phyloP scores from a whole-genome alignment of 768 basidiomycete species.

The Grammothele lineata region DNA sequence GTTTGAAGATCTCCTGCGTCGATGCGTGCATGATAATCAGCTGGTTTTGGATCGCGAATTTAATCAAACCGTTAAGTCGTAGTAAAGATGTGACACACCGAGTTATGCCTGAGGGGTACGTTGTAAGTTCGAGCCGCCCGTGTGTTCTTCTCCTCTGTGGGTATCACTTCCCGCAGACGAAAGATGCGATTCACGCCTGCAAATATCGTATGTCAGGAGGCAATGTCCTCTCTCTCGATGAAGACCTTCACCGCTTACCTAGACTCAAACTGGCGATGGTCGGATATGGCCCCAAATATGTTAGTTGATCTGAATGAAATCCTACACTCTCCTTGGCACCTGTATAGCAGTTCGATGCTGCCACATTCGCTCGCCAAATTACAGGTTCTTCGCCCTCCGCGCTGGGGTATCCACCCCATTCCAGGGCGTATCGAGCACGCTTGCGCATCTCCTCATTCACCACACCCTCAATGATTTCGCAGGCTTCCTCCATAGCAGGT shows the following conservation, averaged over 20 bases:
- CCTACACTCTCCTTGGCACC: conserved; percentile 82
- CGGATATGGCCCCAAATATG: conserved; percentile 78
- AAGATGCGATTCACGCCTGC: conserved; percentile 67
- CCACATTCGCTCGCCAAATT: conserved; percentile 78
- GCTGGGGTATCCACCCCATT: conserved; percentile 48
- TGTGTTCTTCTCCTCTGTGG: conserved; percentile 49
- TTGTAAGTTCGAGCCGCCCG: conserved; percentile 72
- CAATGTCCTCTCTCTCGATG: not conserved
- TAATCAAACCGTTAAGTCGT: not conserved
- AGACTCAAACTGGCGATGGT: conserved; percentile 84
- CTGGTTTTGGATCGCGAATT: too few species aligned
- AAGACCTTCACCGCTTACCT: conserved; percentile 44
- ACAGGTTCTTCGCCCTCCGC: conserved; percentile 14
- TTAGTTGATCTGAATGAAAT: conserved; percentile 76
- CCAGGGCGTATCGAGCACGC: conserved; percentile 56
- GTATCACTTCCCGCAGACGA: conserved; percentile 73
- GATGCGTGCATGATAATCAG: conserved; percentile 85
- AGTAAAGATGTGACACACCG: conserved; percentile 38
- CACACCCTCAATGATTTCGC: conserved; percentile 58
- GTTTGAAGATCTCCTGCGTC: conserved; percentile 80
- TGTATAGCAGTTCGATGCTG: conserved; percentile 81
- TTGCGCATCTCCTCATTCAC: conserved; percentile 70
- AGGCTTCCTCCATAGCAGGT: conserved; percentile 74
- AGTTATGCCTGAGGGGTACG: conserved; percentile 74
- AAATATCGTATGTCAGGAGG: not conserved